These are phyloP conservation scores for Coniochaeta sp. DNA, from an alignment of 2,329 filamentous ascomycete species.

Conservation along the genomic window DNA sequence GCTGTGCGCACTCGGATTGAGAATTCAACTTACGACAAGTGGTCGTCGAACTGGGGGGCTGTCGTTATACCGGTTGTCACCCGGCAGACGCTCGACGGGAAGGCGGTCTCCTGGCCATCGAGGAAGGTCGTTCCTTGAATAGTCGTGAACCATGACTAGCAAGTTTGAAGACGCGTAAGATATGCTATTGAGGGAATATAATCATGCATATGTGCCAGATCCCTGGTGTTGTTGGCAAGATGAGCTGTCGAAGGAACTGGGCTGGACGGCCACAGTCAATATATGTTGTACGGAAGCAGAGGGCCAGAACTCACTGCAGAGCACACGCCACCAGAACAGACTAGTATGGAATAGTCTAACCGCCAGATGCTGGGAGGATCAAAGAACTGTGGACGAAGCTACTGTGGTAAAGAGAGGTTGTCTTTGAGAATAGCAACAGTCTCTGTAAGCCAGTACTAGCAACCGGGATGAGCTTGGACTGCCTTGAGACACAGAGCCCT, in stretches of 20 bases:
- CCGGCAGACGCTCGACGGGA: constrained; percentile 13
- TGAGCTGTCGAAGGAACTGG: neutral
- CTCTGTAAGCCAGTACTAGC: neutral
- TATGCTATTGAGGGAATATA: neutral
- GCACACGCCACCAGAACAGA: neutral
- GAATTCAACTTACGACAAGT: constrained; percentile 26
- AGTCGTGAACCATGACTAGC: constrained; percentile 31
- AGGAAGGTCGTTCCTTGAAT: constrained; percentile 29
- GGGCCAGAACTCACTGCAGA: neutral
- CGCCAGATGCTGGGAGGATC: neutral
- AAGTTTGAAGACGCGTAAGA: neutral
- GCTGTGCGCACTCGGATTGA: neutral
- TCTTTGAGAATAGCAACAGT: neutral
- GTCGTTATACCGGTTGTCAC: constrained; percentile 27
- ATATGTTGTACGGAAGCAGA: neutral
- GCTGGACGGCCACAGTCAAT: neutral
- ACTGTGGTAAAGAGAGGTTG: neutral
- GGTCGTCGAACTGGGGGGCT: constrained; percentile 26
- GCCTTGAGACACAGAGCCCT: neutral
- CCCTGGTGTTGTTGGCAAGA: neutral
- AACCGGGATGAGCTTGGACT: neutral
- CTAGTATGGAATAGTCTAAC: neutral
- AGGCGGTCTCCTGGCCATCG: constrained; percentile 24
- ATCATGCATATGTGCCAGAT: neutral
- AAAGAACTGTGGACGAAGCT: neutral